Evolutionary conservation across 2,329 filamentous ascomycete species (phyloP), one percentile per base, ranked within the genome.

Genomic region (Stachybotrys echinatus): DNA sequence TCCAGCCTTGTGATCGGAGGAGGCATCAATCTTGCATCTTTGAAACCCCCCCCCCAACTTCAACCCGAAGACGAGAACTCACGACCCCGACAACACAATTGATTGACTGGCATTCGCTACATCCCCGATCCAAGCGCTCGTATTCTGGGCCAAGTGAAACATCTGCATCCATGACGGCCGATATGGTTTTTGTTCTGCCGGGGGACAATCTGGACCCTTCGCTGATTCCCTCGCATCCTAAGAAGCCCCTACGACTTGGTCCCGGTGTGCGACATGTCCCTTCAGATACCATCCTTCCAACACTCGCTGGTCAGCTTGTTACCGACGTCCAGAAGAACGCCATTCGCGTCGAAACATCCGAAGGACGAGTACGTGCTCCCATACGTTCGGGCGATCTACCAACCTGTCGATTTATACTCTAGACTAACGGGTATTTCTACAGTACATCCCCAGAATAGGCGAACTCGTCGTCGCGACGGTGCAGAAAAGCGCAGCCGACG

Each of bases 391-490:
- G n/a, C n/a, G n/a, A n/a, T n/a, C n/a, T n/a, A n/a, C n/a, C n/a
- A n/a, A n/a, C n/a, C n/a, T n/a, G n/a, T n/a, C n/a, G n/a, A n/a
- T n/a, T n/a, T n/a, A n/a, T n/a, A n/a, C n/a, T n/a, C n/a, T n/a
- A n/a, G n/a, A 23, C 51, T 74, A 65, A 54, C 56, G 27, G 27
- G 2, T 42, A 66, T 27, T 61, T 18, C 61, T 61, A 37, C 48
- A 94, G 82, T 99, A 97, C 64, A 76, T 83, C 34, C 90, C 94
- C 12, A 79, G 83, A 18, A 74, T 80, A n/a, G 86, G 87, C 63
- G 94, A 99, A 67, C 82, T 95, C 45, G 85, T 97, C 56, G 89
- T 99, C 63, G 92, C 89, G 52, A 91, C 89, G 56, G 78, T 97
- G 58, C 83, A 88, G 62, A 88, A 86, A 66, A 85, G 84, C 49